Base-by-base conservation (phyloP, 306 rosid species). In the Glycine latifolia region DNA sequence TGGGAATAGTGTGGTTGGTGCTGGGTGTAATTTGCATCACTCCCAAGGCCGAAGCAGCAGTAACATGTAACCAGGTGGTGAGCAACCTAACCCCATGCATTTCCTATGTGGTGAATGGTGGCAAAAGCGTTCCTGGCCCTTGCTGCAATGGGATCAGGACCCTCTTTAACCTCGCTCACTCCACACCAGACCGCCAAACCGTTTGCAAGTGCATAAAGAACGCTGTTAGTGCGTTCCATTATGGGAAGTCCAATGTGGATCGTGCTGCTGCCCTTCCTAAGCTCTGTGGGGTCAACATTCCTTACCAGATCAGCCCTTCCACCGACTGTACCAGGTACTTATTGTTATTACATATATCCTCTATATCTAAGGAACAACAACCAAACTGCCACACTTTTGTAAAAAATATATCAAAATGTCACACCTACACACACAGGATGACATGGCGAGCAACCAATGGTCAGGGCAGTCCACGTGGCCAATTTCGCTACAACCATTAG, bases 191-290 rank as follows among this genome's bases (percentile, higher is more conserved):
- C 52, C 91, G 88, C 13, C 88, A 63, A 43, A 11, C 16, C 37
- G 84, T 85, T 13, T 91, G 94, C 84, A 67, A 0, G 3, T 89
- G 94, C 83, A 77, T 91, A 61, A 77, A 91, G 50, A 37, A n/a
- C 20, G 82, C 81, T n/a, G 5, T 81, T 6, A 35, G 0, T 6
- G 47, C 33, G 12, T 15, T 56, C 62, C 33, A 7, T 3, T 58
- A 16, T 8, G 0, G 1, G 0, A 56, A 15, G 62, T 16, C 62
- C 62, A 58, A 0, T 8, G 5, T 16, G 20, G 63, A 58, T 5
- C 11, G 16, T 16, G 60, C 60, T 55, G 59, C 59, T 55, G 9
- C 3, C 3, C 62, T 56, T 1, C 62, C 62, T 2, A 15, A 56
- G 10, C 16, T 7, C 0, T 56, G 62, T 56, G 62, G 31, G 31